Evolutionary conservation across 2,329 filamentous ascomycete genomes (phyloP), one percentile per base, ranked within the genome.

Genomic region (Colletotrichum liriopes): DNA sequence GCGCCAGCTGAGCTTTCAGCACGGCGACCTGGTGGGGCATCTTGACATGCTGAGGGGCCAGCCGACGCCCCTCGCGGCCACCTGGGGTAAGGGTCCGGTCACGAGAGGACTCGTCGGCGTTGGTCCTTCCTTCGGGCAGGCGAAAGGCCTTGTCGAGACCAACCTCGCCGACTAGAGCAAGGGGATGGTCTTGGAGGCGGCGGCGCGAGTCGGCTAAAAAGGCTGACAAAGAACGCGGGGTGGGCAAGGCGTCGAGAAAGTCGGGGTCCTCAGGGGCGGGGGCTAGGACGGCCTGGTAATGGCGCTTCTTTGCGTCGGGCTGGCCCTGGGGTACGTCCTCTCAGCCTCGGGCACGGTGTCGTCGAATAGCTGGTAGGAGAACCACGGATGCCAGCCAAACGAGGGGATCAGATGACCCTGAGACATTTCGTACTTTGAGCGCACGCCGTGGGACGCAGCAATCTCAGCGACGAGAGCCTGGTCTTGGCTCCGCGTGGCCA

Each of bases 331-430:
- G 71, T 83, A 86, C 0, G 83, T 85, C 41, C 80, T 78, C 58
- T 77, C 76, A 39, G 78, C 39, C 47, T 78, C 78, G 26, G 65
- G 64, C 11, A 62, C 49, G 3, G 78, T 80, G 79, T 94, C 90
- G 77, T 92, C 88, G 78, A 91, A 94, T 77, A 96, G 87, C 75
- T 94, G 91, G 79, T 96, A 86, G 1, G 93, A 93, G 81, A 95
- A 96, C 94, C 94, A 96, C 1, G 94, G 94, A 79, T 96, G 94
- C 93, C 93, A 95, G 26, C 94, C 94, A 81, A 95, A 96, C n/a
- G 91, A 90, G 0, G 94, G 93, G 4, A 96, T 77, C 63, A 86
- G 61, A 23, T 76, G 49, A 18, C 80, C 77, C 7, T 68, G 59
- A 49, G 70, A 69, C 67, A 70, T 59, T 35, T 62, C 35, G 63